Conservation (phyloP, 345 rosid species). For the Salix suchowensis region DNA sequence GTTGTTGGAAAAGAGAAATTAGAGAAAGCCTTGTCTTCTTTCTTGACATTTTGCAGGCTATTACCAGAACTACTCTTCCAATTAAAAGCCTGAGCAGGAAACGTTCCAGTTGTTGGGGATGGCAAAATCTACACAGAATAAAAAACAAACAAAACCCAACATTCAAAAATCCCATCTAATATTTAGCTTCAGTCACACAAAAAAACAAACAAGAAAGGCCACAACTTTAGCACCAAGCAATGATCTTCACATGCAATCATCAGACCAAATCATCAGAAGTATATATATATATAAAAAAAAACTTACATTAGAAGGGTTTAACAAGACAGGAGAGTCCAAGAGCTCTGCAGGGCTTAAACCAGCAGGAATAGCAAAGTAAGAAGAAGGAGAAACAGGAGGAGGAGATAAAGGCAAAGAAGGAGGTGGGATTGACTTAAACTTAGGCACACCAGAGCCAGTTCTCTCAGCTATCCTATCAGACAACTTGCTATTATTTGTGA, state of each 20-base stretch:
- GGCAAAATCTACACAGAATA: slow-evolving; percentile 52
- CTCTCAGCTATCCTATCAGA: slow-evolving; percentile 48
- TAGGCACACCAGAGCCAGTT: slow-evolving; percentile 69
- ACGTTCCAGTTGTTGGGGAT: slow-evolving; percentile 85
- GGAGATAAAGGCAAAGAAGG: slow-evolving; percentile 82
- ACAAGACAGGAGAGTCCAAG: slow-evolving; percentile 79
- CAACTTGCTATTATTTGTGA: not conserved
- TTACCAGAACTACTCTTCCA: slow-evolving; percentile 38
- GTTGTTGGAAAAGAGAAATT: slow-evolving; percentile 60
- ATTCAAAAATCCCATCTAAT: slow-evolving; percentile 4
- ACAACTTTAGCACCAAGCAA: not conserved
- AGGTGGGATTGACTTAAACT: slow-evolving; percentile 75
- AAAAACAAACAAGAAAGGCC: not conserved
- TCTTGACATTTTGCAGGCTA: slow-evolving; percentile 33
- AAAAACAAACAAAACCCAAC: not conserved
- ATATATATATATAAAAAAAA: not conserved
- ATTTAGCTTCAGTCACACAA: not conserved
- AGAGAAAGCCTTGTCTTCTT: slow-evolving; percentile 37
- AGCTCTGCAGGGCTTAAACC: slow-evolving; percentile 70
- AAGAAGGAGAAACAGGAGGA: slow-evolving; percentile 58
- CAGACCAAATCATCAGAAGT: not conserved
- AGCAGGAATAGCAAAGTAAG: slow-evolving; percentile 74
- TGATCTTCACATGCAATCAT: not conserved
- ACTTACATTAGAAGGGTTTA: slow-evolving; percentile 64
- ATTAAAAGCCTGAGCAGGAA: slow-evolving; percentile 46